phyloP scores from a whole-genome alignment of 1,284 basidiomycete species.

The Cystodermella granulosa region DNA sequence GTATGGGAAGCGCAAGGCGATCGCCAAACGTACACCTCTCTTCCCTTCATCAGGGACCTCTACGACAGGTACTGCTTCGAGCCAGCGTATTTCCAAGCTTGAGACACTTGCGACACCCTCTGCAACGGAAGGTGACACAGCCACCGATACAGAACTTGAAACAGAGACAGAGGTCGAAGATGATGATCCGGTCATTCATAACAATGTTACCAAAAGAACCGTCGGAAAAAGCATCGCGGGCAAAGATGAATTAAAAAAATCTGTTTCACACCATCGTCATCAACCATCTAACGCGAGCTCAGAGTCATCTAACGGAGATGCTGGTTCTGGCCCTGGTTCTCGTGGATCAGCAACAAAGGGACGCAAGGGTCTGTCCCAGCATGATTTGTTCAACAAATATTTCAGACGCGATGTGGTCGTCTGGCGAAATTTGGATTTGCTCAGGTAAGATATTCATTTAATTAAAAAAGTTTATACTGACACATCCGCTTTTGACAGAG shows the following conservation, averaged over 20 bases:
- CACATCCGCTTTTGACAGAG: constrained; percentile 30
- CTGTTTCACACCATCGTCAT: constrained; percentile 31
- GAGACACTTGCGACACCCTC: constrained; percentile 48
- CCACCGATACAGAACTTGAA: constrained; percentile 62
- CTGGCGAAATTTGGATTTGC: constrained; percentile 76
- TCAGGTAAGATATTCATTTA: constrained; percentile 52
- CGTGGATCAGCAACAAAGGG: constrained; percentile 2
- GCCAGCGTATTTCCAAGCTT: constrained; percentile 11
- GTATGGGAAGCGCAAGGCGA: constrained; percentile 82
- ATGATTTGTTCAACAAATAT: constrained; percentile 86
- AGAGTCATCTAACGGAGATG: not conserved
- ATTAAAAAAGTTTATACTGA: not conserved
- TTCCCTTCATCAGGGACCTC: constrained; percentile 12
- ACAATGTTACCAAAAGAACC: constrained; percentile 17
- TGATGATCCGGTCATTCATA: constrained; percentile 10
- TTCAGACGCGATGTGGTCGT: constrained; percentile 86
- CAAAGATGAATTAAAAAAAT: constrained; percentile 8
- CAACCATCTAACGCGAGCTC: constrained; percentile 13
- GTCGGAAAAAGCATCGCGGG: constrained; percentile 3
- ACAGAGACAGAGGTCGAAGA: constrained; percentile 63
- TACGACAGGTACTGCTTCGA: constrained; percentile 11
- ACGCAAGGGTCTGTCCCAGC: constrained; percentile 56
- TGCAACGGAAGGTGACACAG: constrained; percentile 68
- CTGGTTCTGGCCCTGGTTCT: not conserved
- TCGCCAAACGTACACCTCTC: constrained; percentile 77